Evolutionary conservation across 768 basidiomycete species (phyloP).

Genomic region (Boletus insuetus): DNA sequence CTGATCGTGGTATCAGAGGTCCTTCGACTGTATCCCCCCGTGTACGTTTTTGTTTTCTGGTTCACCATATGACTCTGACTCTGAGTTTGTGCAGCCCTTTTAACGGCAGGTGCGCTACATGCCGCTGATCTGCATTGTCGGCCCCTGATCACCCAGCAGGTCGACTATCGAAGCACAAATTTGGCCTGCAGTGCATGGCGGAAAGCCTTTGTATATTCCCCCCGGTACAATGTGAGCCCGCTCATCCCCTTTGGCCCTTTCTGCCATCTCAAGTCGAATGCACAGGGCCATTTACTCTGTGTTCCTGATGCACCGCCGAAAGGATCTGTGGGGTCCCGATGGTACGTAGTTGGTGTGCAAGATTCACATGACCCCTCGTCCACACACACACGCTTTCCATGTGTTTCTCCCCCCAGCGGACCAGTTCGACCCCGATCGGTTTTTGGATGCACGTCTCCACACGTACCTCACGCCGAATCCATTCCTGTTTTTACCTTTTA

Average conservation of each 20-base stretch:
- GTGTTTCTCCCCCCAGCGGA: constrained; percentile 13
- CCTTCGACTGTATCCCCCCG: constrained; percentile 31
- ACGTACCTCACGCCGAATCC: constrained; percentile 57
- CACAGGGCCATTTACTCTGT: constrained; percentile 16
- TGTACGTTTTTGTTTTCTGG: constrained; percentile 16
- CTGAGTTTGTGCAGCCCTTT: constrained; percentile 20
- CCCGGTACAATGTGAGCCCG: constrained; percentile 28
- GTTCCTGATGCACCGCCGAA: constrained; percentile 39
- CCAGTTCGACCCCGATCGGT: constrained; percentile 63
- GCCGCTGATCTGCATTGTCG: no score
- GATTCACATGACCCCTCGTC: no score
- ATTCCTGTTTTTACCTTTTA: constrained; percentile 69
- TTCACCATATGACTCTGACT: not conserved
- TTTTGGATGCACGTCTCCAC: constrained; percentile 54
- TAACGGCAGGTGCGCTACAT: constrained; percentile 18
- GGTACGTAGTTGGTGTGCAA: constrained; percentile 15
- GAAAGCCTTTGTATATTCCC: constrained; percentile 55
- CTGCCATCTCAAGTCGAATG: not conserved
- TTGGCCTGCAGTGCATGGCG: constrained; percentile 22
- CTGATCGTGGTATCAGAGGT: constrained; percentile 24
- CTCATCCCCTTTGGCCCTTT: not conserved
- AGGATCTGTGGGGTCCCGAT: constrained; percentile 39
- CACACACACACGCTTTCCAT: no score
- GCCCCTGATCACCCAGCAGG: constrained; percentile 11
- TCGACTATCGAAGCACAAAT: constrained; percentile 12